These are phyloP conservation scores for Ustilago bromivora DNA, from an alignment of 1,284 basidiomycete species.

Conservation along the genomic window DNA sequence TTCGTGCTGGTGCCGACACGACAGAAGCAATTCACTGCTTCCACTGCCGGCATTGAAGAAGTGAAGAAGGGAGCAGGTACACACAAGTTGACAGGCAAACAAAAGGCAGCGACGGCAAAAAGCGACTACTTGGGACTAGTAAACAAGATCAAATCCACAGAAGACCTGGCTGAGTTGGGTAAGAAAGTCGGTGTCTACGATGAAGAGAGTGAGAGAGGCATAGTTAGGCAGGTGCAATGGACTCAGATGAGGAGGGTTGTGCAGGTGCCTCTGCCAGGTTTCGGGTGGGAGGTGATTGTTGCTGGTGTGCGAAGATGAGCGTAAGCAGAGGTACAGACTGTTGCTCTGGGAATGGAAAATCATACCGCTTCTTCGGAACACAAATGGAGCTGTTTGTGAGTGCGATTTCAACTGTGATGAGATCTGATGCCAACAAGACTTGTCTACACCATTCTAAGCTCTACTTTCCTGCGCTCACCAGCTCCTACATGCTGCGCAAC, in stretches of 20 bases:
- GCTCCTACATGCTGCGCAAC: background rate
- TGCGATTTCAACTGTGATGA: no score
- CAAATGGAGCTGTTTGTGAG: no score
- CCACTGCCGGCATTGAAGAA: background rate
- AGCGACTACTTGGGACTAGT: slow-evolving; percentile 23
- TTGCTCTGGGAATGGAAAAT: background rate
- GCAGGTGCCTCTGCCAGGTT: slow-evolving; percentile 28
- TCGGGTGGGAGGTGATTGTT: slow-evolving; percentile 45
- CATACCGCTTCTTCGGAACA: no score
- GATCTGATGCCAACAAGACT: background rate
- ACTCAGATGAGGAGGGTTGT: slow-evolving; percentile 42
- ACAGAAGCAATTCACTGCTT: slow-evolving; percentile 3
- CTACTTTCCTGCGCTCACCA: background rate
- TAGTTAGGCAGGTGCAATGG: slow-evolving; percentile 50
- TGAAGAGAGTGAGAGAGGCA: background rate
- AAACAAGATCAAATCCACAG: slow-evolving; percentile 6
- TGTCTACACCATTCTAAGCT: slow-evolving; percentile 1
- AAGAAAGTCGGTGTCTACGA: background rate
- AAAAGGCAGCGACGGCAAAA: slow-evolving; percentile 5
- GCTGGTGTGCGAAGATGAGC: slow-evolving; percentile 34
- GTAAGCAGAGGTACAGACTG: background rate
- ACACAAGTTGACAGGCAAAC: background rate
- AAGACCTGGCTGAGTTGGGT: slow-evolving; percentile 1
- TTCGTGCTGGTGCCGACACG: slow-evolving; percentile 74
- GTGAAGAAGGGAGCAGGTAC: background rate